Conservation (phyloP, 164 flowering plant species). For the Cinnamomum micranthum region DNA sequence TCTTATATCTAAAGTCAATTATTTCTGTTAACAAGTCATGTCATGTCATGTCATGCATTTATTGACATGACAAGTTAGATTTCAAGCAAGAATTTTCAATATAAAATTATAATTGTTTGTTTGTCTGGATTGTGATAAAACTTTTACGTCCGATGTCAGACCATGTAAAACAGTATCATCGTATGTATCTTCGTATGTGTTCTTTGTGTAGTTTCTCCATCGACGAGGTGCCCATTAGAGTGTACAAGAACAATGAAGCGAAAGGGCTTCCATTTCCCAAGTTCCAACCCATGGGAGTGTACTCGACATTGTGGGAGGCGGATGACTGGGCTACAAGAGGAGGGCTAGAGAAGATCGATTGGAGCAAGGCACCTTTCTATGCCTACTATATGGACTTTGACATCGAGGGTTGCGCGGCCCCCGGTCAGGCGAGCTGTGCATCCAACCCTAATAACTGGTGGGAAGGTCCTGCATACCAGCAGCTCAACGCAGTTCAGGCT, state of each 20-base stretch:
- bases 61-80: no score
- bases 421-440: slow-evolving; percentile 67
- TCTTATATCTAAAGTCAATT: no score
- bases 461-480: slow-evolving; percentile 61
- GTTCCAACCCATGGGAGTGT: slow-evolving; percentile 80
- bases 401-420: slow-evolving; percentile 80
- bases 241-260: slow-evolving; percentile 79
- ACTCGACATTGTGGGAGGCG: slow-evolving; percentile 91
- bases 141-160: no score
- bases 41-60: no score
- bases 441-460: slow-evolving; percentile 70
- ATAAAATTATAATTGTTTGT: no score
- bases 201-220: slow-evolving; percentile 52
- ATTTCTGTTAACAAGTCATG: no score
- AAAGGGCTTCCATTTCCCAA: slow-evolving; percentile 71
- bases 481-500: slow-evolving; percentile 44
- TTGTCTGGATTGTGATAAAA: no score
- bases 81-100: no score
- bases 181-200: not conserved
- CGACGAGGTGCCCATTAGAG: slow-evolving; percentile 79
- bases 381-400: slow-evolving; percentile 89
- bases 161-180: not conserved
- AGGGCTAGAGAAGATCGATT: slow-evolving; percentile 85
- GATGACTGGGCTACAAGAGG: slow-evolving; percentile 99
- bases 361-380: slow-evolving; percentile 89